phyloP scores from a whole-genome alignment of 176 grass and related monocot genomes.

The Carex myosuroides region DNA sequence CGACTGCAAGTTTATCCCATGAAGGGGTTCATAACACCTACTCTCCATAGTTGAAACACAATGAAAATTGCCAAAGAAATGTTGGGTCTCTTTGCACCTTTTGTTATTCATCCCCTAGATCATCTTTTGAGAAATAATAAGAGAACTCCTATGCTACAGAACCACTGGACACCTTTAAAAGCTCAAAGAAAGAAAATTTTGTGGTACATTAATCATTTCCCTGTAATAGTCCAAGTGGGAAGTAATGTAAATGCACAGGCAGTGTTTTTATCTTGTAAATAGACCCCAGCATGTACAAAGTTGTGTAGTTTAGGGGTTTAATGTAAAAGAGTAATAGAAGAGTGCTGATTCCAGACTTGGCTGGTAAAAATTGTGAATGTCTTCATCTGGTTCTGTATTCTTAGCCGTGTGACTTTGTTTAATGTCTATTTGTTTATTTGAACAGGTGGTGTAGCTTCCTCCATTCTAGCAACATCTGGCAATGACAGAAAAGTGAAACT shows the following conservation, averaged over 20 bases:
- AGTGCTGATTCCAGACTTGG: not conserved
- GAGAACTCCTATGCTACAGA: not conserved
- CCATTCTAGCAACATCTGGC: slow-evolving; percentile 50
- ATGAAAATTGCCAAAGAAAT: not conserved
- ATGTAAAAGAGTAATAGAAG: not conserved
- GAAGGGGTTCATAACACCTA: not conserved
- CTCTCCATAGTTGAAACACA: not conserved
- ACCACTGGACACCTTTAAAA: not conserved
- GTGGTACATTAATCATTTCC: too few species aligned
- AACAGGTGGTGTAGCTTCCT: slow-evolving; percentile 39
- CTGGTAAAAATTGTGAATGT: not conserved
- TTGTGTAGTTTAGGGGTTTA: not conserved
- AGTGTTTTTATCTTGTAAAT: not conserved
- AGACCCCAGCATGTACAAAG: not conserved
- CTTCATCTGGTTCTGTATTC: slow-evolving; percentile 1
- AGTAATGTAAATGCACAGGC: not conserved
- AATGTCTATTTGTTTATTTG: slow-evolving; percentile 15
- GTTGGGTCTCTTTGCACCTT: not conserved
- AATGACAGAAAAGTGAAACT: slow-evolving; percentile 91
- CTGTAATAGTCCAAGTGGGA: too few species aligned
- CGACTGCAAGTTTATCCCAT: too few species aligned
- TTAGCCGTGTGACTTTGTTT: not conserved
- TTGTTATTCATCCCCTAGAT: not conserved
- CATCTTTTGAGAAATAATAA: not conserved
- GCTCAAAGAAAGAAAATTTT: not conserved